Evolutionary conservation across 2,329 filamentous ascomycete species (phyloP).

Genomic region (Colletotrichum gloeosporioides): DNA sequence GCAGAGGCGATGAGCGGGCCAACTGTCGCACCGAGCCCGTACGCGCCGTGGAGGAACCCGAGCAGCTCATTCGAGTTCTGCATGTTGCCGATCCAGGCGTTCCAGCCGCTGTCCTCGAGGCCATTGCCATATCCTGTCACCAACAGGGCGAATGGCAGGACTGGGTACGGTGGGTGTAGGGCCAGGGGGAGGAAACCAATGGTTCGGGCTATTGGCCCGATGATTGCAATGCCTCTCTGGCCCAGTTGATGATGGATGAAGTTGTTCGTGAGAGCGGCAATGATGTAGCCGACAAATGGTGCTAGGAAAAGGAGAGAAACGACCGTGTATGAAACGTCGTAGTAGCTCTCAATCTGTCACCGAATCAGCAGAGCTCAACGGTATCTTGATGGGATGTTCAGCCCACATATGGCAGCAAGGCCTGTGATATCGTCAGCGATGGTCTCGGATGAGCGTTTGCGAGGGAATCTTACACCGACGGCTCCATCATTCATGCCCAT

Average conservation of each 20-base stretch:
- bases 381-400: too few species aligned
- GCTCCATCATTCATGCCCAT: conserved; percentile 75
- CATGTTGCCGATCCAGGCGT: conserved; percentile 73
- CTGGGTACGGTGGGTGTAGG: conserved; percentile 72
- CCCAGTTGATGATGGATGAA: conserved; percentile 68
- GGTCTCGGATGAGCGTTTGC: not conserved
- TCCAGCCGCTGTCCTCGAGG: conserved; percentile 65
- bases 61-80: conserved; percentile 74
- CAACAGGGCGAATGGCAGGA: conserved; percentile 68
- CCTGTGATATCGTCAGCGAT: not conserved
- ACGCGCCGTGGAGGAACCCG: conserved; percentile 74
- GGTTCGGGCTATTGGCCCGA: conserved; percentile 68
- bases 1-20: conserved; percentile 74
- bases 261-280: conserved; percentile 70
- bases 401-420: not conserved
- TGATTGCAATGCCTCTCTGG: conserved; percentile 72
- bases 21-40: conserved; percentile 74
- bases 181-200: conserved; percentile 69
- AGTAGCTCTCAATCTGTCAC: conserved; percentile 60
- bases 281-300: conserved; percentile 68
- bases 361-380: not conserved
- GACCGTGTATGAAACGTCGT: conserved; percentile 64
- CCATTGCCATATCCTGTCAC: conserved; percentile 76
- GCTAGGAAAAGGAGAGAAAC: conserved; percentile 72
- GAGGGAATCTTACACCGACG: conserved; percentile 53